Conservation (phyloP, 176 grass and related monocot genomes). For the Paspalum notatum region DNA sequence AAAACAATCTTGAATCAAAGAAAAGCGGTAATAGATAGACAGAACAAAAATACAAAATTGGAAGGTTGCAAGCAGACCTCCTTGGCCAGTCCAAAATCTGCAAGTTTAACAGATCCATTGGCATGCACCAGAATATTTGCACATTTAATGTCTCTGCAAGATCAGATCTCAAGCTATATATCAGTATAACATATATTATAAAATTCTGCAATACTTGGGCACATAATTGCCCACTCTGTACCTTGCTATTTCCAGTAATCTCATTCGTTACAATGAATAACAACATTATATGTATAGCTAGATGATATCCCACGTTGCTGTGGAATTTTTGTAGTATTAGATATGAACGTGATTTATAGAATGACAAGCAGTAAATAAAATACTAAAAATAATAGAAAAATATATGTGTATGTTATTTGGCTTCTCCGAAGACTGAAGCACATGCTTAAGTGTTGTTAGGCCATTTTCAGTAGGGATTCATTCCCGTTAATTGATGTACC, state of each 20-base stretch:
- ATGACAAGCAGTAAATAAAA: too few relatives aligned
- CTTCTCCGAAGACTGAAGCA: too few relatives aligned
- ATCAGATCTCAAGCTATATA: conserved; percentile 19
- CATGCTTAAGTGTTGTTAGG: too few relatives aligned
- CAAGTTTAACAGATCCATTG: conserved; percentile 93
- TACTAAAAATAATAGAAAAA: too few relatives aligned
- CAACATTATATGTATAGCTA: conserved; percentile 18
- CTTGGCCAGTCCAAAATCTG: conserved; percentile 95
- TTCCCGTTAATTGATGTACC: too few relatives aligned
- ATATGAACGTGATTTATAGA: too few relatives aligned
- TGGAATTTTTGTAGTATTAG: too few relatives aligned
- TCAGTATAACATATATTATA: conserved; percentile 4
- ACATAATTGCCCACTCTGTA: background rate
- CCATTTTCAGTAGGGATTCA: too few relatives aligned
- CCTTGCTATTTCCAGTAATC: conserved; percentile 1
- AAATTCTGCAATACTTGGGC: background rate
- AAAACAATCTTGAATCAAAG: conserved; percentile 18
- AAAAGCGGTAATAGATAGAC: conserved; percentile 17
- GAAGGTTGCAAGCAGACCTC: conserved; percentile 50
- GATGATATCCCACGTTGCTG: too few relatives aligned
- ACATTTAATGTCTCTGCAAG: conserved; percentile 90
- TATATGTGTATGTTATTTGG: too few relatives aligned
- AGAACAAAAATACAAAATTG: conserved; percentile 16
- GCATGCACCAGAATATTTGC: conserved; percentile 90
- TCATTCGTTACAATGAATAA: background rate